Evolutionary conservation across 2,329 filamentous ascomycete genomes (phyloP).

Genomic region (Monilinia laxa): DNA sequence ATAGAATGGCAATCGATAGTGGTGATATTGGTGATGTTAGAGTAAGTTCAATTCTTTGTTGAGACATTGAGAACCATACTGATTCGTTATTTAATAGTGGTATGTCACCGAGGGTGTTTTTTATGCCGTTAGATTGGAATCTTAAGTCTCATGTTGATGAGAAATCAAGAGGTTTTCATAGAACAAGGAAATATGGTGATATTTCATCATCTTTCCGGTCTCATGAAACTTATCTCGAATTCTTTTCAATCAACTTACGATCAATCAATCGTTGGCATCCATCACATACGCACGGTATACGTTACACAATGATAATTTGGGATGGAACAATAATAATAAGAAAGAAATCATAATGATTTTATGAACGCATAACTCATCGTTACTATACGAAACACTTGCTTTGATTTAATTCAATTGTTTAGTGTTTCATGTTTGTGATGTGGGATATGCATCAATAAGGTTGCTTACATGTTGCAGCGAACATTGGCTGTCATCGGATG

Average conservation of each 20-base stretch:
- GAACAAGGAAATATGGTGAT: not conserved
- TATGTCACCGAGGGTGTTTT: constrained; percentile 59
- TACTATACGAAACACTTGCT: constrained; percentile 3
- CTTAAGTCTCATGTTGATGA: constrained; percentile 28
- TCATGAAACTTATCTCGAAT: not conserved
- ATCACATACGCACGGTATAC: not conserved
- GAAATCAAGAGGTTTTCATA: not conserved
- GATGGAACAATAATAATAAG: not conserved
- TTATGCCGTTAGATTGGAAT: constrained; percentile 56
- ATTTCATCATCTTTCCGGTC: not conserved
- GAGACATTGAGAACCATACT: not conserved
- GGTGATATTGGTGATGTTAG: constrained; percentile 51
- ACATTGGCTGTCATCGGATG: not conserved
- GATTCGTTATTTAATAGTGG: constrained; percentile 48
- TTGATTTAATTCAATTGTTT: not conserved
- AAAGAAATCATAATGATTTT: not conserved
- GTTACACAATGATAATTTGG: not conserved
- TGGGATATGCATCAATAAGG: not conserved
- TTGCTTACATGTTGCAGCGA: not conserved
- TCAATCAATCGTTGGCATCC: not conserved
- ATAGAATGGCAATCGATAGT: constrained; percentile 59
- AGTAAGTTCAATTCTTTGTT: not conserved
- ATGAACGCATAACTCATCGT: not conserved
- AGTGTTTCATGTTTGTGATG: not conserved
- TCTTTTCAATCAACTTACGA: not conserved